phyloP scores from a whole-genome alignment of 441 rosid species.

The Croton laevigatus region DNA sequence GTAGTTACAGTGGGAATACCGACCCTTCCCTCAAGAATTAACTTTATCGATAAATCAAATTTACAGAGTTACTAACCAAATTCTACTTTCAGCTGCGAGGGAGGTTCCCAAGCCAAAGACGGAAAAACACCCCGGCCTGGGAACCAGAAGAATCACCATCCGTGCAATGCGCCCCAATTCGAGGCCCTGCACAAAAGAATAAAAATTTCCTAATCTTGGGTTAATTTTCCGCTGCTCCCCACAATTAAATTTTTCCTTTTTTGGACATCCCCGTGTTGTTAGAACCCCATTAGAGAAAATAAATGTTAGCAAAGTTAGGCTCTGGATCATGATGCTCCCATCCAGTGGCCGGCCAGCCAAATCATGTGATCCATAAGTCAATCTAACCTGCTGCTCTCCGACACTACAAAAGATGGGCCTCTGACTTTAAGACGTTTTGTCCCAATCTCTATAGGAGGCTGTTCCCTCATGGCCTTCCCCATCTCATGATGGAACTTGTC shows the following conservation, averaged over 20 bases:
- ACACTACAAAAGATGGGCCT: slow-evolving; percentile 53
- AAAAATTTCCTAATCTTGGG: slow-evolving; percentile 48
- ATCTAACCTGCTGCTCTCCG: slow-evolving; percentile 47
- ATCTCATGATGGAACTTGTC: slow-evolving; percentile 35
- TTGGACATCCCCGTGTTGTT: slow-evolving; percentile 40
- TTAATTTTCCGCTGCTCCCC: slow-evolving; percentile 46
- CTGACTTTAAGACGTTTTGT: slow-evolving; percentile 81
- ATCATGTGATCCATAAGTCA: slow-evolving; percentile 32
- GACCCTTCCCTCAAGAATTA: slow-evolving; percentile 26
- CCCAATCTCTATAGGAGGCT: slow-evolving; percentile 46
- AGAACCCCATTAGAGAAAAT: slow-evolving; percentile 48
- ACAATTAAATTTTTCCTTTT: slow-evolving; percentile 32
- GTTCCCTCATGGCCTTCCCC: slow-evolving; percentile 39
- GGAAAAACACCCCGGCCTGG: slow-evolving; percentile 39
- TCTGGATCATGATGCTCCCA: slow-evolving; percentile 24
- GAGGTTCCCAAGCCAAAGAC: slow-evolving; percentile 50
- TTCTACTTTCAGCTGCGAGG: slow-evolving; percentile 40
- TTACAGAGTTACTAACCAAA: slow-evolving; percentile 38
- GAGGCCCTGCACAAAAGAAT: slow-evolving; percentile 69
- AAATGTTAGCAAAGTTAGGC: slow-evolving; percentile 53
- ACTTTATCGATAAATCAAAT: slow-evolving; percentile 25
- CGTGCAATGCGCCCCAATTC: slow-evolving; percentile 41
- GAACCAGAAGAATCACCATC: slow-evolving; percentile 59
- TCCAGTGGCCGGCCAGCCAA: slow-evolving; percentile 31
- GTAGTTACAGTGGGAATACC: slow-evolving; percentile 30